phyloP scores from a whole-genome alignment of 73 alveolate species.

The Tetrahymena malaccensis region DNA sequence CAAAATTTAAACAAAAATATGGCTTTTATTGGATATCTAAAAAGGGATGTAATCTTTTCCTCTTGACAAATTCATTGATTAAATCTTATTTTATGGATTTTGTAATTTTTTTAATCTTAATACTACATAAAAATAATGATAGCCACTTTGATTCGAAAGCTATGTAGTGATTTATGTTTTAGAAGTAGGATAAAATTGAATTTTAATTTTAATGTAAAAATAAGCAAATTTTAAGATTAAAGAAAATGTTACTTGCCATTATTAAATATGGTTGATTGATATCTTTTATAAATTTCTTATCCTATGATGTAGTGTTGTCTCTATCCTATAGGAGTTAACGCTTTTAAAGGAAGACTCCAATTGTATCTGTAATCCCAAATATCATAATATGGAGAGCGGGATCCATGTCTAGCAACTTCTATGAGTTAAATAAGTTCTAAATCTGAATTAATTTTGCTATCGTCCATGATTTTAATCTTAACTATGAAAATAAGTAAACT shows the following conservation, averaged over 20 bases:
- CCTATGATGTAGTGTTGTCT: neutral
- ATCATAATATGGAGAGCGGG: neutral
- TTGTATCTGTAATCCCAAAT: neutral
- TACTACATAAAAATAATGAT: no score
- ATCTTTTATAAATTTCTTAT: neutral
- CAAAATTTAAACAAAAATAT: no score
- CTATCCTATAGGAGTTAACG: neutral
- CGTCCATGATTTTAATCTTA: neutral
- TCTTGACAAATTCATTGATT: no score
- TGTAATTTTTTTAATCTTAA: no score
- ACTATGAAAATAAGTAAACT: neutral
- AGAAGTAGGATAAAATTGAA: no score
- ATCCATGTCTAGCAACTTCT: neutral
- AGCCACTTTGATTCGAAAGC: no score
- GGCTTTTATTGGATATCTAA: no score
- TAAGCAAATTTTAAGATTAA: no score
- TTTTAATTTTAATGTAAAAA: no score
- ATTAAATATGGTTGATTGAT: neutral
- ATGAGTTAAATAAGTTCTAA: neutral
- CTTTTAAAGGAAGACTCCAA: neutral
- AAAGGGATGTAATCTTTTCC: no score
- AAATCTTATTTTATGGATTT: no score
- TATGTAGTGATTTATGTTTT: no score
- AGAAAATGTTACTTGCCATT: neutral
- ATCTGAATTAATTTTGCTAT: neutral